These are phyloP conservation scores for Ophiostoma fasciatum DNA, from an alignment of 2,329 filamentous ascomycete species.

Conservation along the genomic window DNA sequence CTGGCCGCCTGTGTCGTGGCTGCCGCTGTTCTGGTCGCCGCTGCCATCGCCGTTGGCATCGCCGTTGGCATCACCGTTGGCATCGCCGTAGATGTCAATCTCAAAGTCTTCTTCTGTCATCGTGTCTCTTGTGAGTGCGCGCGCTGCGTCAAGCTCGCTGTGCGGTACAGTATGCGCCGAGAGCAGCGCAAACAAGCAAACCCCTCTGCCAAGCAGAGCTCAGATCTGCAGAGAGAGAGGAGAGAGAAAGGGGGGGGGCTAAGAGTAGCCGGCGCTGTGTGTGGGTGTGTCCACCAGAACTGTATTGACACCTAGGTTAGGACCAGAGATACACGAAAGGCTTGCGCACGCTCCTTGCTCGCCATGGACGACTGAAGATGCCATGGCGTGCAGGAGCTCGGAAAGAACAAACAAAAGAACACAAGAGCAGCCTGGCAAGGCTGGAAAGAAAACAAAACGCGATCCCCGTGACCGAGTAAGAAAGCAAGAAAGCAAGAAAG, in stretches of 20 bases:
- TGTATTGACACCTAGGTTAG: slow-evolving; percentile 9
- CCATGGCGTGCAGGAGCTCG: slow-evolving; percentile 12
- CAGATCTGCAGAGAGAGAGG: too few relatives aligned
- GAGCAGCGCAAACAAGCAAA: neutral
- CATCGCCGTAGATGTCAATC: slow-evolving; percentile 57
- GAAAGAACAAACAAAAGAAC: slow-evolving; percentile 9
- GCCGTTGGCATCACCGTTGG: slow-evolving; percentile 29
- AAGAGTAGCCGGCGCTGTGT: neutral
- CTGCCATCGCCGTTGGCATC: slow-evolving; percentile 20
- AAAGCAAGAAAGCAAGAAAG: slow-evolving; percentile 10
- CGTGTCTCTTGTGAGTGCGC: neutral
- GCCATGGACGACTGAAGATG: slow-evolving; percentile 6
- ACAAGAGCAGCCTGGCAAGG: too few relatives aligned
- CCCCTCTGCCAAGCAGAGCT: too few relatives aligned
- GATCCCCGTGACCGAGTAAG: slow-evolving; percentile 10
- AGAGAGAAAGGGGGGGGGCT: slow-evolving; percentile 8
- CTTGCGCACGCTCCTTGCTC: slow-evolving; percentile 8
- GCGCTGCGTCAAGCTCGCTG: neutral
- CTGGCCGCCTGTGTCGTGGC: too few relatives aligned
- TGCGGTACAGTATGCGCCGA: neutral
- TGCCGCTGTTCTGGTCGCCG: slow-evolving; percentile 20
- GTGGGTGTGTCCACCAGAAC: slow-evolving; percentile 7
- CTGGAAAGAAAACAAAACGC: slow-evolving; percentile 6
- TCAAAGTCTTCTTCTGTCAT: slow-evolving; percentile 62
- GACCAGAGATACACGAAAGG: slow-evolving; percentile 11